Percentiles rank a stretch among this genome's conserved stretches.
phyloP scores from a whole-genome alignment of 2,329 filamentous ascomycete genomes.

The Colletotrichum scovillei region DNA sequence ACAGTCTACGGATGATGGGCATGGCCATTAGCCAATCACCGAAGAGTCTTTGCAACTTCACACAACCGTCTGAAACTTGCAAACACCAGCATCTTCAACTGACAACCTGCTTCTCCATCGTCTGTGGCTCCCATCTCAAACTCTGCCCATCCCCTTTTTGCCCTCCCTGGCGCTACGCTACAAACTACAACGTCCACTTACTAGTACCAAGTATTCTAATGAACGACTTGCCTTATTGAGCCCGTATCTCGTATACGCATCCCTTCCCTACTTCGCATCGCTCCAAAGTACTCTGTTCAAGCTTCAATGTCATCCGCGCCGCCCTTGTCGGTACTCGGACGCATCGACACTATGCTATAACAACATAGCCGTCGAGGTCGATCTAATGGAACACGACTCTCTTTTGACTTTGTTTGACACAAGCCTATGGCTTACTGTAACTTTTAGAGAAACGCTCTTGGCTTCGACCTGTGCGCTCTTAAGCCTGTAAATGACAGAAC shows the following conservation, averaged over 20 bases:
- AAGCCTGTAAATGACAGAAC: neutral
- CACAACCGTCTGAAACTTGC: constrained; percentile 28
- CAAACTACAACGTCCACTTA: too few species aligned
- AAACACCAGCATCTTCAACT: neutral
- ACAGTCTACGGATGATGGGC: neutral
- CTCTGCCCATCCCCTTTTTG: neutral
- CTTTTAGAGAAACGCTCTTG: neutral
- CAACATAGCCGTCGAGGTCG: neutral
- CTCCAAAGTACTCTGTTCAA: neutral
- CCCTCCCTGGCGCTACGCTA: neutral
- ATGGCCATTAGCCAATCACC: constrained; percentile 13
- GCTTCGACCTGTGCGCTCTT: neutral
- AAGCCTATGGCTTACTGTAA: neutral
- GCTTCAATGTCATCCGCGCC: too few species aligned
- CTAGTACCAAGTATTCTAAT: neutral
- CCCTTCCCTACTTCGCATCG: neutral
- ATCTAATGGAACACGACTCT: neutral
- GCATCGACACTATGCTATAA: neutral
- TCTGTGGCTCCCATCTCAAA: neutral
- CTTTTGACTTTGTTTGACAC: constrained; percentile 4
- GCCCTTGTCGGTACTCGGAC: neutral
- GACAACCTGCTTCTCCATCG: neutral
- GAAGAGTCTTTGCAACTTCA: constrained; percentile 1
- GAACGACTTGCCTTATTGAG: neutral
- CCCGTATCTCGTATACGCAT: constrained; percentile 4